These are phyloP conservation scores for Elaeis oleifera DNA, from an alignment of 202 grass and related monocot species.

Conservation along the genomic window DNA sequence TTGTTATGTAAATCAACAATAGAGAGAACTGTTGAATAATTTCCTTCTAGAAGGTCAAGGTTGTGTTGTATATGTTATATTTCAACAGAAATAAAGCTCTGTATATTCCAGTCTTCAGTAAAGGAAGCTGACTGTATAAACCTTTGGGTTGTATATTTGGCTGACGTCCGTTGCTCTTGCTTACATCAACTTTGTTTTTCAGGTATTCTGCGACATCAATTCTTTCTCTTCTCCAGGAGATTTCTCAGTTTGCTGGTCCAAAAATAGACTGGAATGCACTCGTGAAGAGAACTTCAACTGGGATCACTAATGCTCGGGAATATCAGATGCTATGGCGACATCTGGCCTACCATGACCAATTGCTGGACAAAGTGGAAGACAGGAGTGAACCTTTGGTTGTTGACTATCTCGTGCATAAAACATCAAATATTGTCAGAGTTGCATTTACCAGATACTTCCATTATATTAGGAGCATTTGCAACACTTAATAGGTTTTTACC, in stretches of 20 bases:
- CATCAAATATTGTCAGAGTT: too few relatives aligned
- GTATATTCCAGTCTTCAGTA: too few relatives aligned
- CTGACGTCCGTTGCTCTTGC: background rate
- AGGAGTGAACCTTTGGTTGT: conserved; percentile 53
- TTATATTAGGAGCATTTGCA: too few relatives aligned
- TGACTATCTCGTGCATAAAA: background rate
- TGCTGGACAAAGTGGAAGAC: conserved; percentile 46
- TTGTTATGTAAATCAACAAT: too few relatives aligned
- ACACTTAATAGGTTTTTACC: too few relatives aligned
- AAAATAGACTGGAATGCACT: conserved; percentile 76
- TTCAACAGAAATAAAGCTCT: too few relatives aligned
- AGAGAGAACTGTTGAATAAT: too few relatives aligned
- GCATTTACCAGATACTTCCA: too few relatives aligned
- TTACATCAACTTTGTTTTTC: background rate
- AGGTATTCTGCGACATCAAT: conserved; percentile 76
- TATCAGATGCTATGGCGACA: conserved; percentile 97
- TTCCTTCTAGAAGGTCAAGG: too few relatives aligned
- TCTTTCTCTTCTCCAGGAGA: conserved; percentile 70
- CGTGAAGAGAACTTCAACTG: conserved; percentile 57
- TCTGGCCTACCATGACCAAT: conserved; percentile 57
- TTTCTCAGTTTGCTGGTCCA: conserved; percentile 42
- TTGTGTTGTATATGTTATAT: too few relatives aligned
- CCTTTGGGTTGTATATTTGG: too few relatives aligned
- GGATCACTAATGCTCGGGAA: conserved; percentile 77
- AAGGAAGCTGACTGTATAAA: too few relatives aligned